Base-by-base conservation (phyloP, 2,329 filamentous ascomycete species). In the Cucurbitaria berberidis region DNA sequence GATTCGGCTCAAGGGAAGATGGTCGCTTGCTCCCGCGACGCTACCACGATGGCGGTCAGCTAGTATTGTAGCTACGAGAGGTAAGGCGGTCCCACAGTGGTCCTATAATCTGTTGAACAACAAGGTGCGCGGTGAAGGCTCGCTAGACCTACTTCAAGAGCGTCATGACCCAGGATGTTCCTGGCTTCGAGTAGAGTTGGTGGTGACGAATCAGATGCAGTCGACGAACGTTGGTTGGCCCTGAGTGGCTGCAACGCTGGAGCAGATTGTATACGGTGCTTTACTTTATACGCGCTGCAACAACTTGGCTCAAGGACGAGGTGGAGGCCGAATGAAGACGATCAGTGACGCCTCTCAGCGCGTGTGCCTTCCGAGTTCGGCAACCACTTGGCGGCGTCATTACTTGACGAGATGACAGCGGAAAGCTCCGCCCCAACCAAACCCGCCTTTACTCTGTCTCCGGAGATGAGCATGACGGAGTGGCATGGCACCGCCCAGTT, bases 81-180 rank as follows among this genome's bases (percentile, higher is more conserved):
- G 60, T 36, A 55, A 16, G 48, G 55, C 45, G 40, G 30, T 63
- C 58, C 55, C 54, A 50, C 48, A 47, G 40, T 26, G 38, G 49
- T 18, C 21, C 41, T 51, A 45, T 41, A 43, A 18, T 41, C 21
- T 48, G 26, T 40, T 50, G 57, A 51, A 46, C 48, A 29, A 45
- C 44, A 42, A 48, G 11, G 26, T 26, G 48, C 38, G 45, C 40
- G 47, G 46, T 44, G 44, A 22, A 38, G 42, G 51, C 56, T 68
- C 60, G 65, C 60, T 55, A 62, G 38, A 67, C 59, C 45, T 67
- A 36, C 65, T 67, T 6, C 50, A 51, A 51, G 43, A 45, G 50
- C 40, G 38, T 41, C 32, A 43, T 36, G 19, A 11, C 10, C 44
- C 38, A 30, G 48, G 48, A 48, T 26, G 21, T 11, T 21, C 48